Evolutionary conservation across 257 asterid species (phyloP).

Genomic region (Solanum sejunctum): DNA sequence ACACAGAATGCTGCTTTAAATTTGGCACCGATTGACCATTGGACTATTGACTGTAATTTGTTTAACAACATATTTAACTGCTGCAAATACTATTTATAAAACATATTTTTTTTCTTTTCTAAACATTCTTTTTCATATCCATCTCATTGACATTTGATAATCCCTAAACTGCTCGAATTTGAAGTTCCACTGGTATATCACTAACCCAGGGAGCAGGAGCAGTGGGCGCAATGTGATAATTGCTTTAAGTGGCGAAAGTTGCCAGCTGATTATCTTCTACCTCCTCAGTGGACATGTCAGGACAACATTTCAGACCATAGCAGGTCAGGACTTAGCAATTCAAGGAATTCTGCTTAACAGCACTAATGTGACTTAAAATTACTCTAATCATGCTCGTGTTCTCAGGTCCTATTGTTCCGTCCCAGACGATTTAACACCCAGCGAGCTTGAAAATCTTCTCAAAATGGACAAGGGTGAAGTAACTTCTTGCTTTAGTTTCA

Average conservation of each 20-base stretch:
- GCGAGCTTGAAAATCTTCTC: constrained; percentile 71
- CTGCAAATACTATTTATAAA: not conserved
- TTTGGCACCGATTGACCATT: not conserved
- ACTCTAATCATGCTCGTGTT: constrained; percentile 3
- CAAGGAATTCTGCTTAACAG: not conserved
- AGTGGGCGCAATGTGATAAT: constrained; percentile 87
- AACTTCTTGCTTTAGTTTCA: not conserved
- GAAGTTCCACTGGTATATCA: not conserved
- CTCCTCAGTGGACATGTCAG: constrained; percentile 83
- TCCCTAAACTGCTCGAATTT: not conserved
- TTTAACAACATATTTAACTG: not conserved
- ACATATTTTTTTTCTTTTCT: not conserved
- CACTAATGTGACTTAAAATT: not conserved
- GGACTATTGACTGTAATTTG: not conserved
- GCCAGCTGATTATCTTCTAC: constrained; percentile 64
- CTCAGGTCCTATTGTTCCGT: constrained; percentile 70
- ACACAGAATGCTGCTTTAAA: not conserved
- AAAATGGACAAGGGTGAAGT: constrained; percentile 57
- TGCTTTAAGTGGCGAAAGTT: constrained; percentile 83
- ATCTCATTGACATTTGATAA: not conserved
- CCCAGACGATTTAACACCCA: constrained; percentile 55
- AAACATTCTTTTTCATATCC: not conserved
- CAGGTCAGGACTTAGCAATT: constrained; percentile 25
- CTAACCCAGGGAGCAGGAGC: constrained; percentile 69
- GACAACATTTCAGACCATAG: constrained; percentile 38